These are phyloP conservation scores for Stephania yunnanensis DNA, from an alignment of 164 flowering plant species.

Conservation along the genomic window DNA sequence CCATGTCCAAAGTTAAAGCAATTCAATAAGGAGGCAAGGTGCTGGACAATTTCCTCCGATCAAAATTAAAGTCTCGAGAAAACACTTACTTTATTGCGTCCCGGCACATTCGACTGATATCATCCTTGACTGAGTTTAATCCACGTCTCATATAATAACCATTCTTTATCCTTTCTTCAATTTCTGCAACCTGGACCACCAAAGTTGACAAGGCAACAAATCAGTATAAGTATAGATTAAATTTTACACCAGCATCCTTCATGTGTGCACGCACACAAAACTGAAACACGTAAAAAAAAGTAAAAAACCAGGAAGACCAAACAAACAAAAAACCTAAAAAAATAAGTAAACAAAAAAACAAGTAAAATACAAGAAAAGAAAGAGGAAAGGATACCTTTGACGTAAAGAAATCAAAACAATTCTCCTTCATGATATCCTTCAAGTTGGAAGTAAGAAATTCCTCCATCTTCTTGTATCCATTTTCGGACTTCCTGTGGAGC, in stretches of 20 bases:
- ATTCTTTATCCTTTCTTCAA: conserved; percentile 71
- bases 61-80: not conserved
- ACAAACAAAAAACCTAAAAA: too few relatives aligned
- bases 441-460: conserved; percentile 62
- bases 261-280: not conserved
- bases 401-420: conserved; percentile 74
- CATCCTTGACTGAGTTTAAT: conserved; percentile 70
- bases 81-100: conserved; percentile 80
- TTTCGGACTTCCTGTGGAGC: conserved; percentile 66
- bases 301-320: not conserved
- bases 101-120: conserved; percentile 82
- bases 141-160: conserved; percentile 87
- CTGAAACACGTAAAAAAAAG: not conserved
- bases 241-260: not conserved
- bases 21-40: not conserved
- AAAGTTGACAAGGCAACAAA: conserved; percentile 8
- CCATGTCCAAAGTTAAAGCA: not conserved
- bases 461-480: conserved; percentile 70
- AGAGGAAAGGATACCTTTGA: conserved; percentile 53
- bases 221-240: not conserved
- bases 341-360: not conserved
- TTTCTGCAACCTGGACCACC: conserved; percentile 65
- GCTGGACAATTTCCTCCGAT: not conserved
- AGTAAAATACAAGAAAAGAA: not conserved
- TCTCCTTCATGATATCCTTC: conserved; percentile 82